These are phyloP conservation scores for Cronartium ribicola DNA, from an alignment of 1,284 basidiomycete genomes.

Conservation along the genomic window DNA sequence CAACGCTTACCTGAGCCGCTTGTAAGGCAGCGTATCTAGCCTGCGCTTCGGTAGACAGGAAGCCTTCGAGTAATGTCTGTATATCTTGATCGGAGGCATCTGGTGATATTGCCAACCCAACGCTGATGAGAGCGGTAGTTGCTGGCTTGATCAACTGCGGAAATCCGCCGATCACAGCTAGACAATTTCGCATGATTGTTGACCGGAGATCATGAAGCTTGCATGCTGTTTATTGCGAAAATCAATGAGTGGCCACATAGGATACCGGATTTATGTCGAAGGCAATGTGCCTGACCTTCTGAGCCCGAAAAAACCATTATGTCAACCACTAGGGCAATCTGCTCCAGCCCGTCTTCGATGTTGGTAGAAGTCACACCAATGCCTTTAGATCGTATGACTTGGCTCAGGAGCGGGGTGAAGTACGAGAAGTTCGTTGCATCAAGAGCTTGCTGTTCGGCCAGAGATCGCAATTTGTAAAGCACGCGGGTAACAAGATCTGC, in stretches of 20 bases:
- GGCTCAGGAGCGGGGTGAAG: constrained; percentile 68
- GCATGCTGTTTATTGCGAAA: constrained; percentile 37
- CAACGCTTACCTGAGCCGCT: constrained; percentile 57
- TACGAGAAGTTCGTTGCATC: constrained; percentile 82
- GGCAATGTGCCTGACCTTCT: constrained; percentile 62
- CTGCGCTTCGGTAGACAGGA: constrained; percentile 80
- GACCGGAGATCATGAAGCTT: constrained; percentile 45
- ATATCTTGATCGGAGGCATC: constrained; percentile 66
- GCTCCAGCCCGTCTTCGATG: constrained; percentile 74
- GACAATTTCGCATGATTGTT: constrained; percentile 63
- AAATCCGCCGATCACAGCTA: constrained; percentile 71
- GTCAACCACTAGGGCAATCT: constrained; percentile 76
- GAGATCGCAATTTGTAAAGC: constrained; percentile 74
- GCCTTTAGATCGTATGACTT: constrained; percentile 68
- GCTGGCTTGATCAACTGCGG: constrained; percentile 81
- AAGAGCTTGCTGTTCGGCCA: constrained; percentile 76
- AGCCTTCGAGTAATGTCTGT: constrained; percentile 65
- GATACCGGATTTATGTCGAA: background rate
- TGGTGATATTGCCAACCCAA: constrained; percentile 74
- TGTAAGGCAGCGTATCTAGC: constrained; percentile 87
- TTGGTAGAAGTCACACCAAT: constrained; percentile 60
- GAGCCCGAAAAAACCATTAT: constrained; percentile 79
- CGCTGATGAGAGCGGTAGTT: constrained; percentile 72
- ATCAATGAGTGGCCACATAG: background rate
- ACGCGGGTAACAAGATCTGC: constrained; percentile 75